A percentile compares a stretch with the other conserved stretches of the same genome.
phyloP scores from a whole-genome alignment of 2,329 filamentous ascomycete genomes.

The Verticillium nonalfalfae region DNA sequence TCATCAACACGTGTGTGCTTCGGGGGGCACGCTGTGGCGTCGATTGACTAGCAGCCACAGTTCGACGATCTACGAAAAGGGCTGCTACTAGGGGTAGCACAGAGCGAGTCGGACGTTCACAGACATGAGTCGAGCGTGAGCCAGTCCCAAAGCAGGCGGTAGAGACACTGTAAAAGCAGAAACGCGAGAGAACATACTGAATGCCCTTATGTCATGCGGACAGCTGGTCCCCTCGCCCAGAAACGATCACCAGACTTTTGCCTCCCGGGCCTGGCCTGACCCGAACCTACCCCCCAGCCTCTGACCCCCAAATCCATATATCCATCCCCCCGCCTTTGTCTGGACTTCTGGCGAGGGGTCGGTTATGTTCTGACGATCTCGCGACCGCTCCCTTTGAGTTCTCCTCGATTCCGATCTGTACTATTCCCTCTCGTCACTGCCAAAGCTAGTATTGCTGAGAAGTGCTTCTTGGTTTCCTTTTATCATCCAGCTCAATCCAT shows the following conservation, averaged over 20 bases:
- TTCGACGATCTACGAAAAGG: background rate
- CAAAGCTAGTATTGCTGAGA: background rate
- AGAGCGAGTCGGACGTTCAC: background rate
- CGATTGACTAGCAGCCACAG: background rate
- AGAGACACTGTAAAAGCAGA: background rate
- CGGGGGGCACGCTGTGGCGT: background rate
- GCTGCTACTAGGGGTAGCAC: background rate
- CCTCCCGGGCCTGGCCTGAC: background rate
- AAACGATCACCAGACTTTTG: background rate
- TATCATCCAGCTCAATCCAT: background rate
- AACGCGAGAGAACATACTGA: background rate
- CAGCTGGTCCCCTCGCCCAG: background rate
- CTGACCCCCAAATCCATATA: background rate
- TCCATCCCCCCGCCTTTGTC: background rate
- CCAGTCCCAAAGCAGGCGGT: background rate
- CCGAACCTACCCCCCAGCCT: background rate
- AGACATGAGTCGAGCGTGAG: background rate
- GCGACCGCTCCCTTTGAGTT: background rate
- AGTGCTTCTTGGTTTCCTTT: background rate
- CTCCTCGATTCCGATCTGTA: background rate
- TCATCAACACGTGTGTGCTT: background rate
- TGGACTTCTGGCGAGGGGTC: background rate
- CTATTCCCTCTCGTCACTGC: background rate
- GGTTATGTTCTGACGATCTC: background rate
- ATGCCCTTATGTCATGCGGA: background rate